Percentiles rank a stretch among this genome's conserved stretches.
Conservation (phyloP, 495 filamentous ascomycete genomes). For the Penicillium samsonianum region DNA sequence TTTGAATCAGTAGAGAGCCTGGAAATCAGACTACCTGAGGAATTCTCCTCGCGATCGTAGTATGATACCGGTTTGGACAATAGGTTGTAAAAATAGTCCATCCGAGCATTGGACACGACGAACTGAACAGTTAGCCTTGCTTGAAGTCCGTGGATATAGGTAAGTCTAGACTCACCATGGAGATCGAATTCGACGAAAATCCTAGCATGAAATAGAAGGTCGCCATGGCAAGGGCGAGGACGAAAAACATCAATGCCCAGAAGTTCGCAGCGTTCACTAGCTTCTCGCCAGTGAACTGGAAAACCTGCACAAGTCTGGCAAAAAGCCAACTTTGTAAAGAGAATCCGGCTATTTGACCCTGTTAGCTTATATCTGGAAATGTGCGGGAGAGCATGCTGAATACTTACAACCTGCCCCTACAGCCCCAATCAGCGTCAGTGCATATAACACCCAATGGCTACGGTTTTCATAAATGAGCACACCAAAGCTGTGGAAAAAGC, state of each 20-base stretch:
- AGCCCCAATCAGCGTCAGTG: conserved; percentile 46
- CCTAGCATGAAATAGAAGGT: conserved; percentile 56
- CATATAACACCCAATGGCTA: conserved; percentile 41
- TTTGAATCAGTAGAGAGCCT: conserved; percentile 59
- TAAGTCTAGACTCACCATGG: conserved; percentile 16
- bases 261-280: conserved; percentile 48
- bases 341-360: background rate
- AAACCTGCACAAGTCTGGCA: conserved; percentile 34
- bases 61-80: conserved; percentile 57
- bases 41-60: conserved; percentile 54
- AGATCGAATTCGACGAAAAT: conserved; percentile 51
- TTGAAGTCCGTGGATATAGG: too few species aligned
- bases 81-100: conserved; percentile 61
- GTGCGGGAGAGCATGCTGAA: background rate
- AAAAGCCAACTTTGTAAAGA: conserved; percentile 43
- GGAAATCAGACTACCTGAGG: conserved; percentile 51
- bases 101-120: conserved; percentile 51
- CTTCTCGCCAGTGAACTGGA: conserved; percentile 37
- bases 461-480: conserved; percentile 7
- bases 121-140: background rate
- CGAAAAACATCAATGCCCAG: conserved; percentile 68
- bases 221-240: conserved; percentile 52
- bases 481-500: conserved; percentile 1
- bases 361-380: background rate
- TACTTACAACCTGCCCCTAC: conserved; percentile 21